A percentile compares a stretch with the other conserved stretches of the same genome.
phyloP scores from a whole-genome alignment of 805 yeast species.

The Lachancea thermotolerans region DNA sequence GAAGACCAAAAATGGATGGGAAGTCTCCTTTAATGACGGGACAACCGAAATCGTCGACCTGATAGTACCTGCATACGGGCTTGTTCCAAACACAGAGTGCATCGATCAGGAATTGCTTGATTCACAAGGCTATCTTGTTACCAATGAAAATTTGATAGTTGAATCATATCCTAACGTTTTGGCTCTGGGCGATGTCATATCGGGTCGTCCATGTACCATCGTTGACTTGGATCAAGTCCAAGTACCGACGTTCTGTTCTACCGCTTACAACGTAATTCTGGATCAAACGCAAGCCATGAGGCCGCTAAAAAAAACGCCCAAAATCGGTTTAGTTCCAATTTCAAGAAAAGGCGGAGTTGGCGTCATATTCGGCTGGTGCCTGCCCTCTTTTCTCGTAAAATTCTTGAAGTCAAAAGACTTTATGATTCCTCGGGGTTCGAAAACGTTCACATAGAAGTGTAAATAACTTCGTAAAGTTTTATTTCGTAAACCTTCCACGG shows the following conservation, averaged over 20 bases:
- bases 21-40: not conserved
- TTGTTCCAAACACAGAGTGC: constrained; percentile 1
- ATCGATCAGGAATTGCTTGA: not conserved
- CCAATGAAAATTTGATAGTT: not conserved
- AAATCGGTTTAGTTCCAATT: constrained; percentile 4
- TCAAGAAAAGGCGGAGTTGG: constrained; percentile 6
- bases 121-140: not conserved
- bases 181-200: constrained; percentile 3
- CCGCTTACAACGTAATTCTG: not conserved
- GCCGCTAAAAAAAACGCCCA: not conserved
- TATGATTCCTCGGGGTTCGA: constrained; percentile 1
- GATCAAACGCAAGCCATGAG: not conserved
- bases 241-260: not conserved
- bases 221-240: constrained; percentile 3
- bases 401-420: constrained; percentile 2
- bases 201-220: constrained; percentile 2
- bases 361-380: constrained; percentile 3
- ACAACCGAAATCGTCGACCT: not conserved
- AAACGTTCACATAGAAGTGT: not conserved
- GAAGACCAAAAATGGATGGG: not conserved
- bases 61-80: not conserved
- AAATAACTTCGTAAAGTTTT: too few relatives aligned
- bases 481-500: too few relatives aligned
- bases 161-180: not conserved
- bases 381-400: constrained; percentile 1